Evolutionary conservation across 441 rosid species (phyloP).

Genomic region (Adansonia rubrostipa): DNA sequence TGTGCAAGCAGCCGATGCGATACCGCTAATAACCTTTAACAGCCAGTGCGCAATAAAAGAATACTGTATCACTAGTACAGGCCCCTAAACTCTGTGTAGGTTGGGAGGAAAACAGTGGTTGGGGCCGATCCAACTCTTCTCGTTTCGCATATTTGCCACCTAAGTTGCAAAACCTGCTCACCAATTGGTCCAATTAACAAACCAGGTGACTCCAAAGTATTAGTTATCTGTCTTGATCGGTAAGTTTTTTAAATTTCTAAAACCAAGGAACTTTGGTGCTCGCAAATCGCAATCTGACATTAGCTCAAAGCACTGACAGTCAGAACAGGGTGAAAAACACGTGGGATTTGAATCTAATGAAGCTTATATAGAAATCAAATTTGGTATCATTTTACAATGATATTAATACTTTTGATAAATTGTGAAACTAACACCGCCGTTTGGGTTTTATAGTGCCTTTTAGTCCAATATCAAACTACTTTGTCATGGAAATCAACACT

Average conservation of each 20-base stretch:
- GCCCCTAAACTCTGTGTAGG: neutral
- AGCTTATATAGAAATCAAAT: neutral
- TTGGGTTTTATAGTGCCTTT: neutral
- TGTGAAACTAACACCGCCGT: neutral
- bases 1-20: no score
- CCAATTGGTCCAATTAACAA: neutral
- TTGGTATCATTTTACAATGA: neutral
- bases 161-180: neutral
- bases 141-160: neutral
- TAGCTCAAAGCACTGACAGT: neutral
- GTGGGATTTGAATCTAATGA: slow-evolving; percentile 12
- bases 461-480: neutral
- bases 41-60: neutral
- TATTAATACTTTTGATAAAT: neutral
- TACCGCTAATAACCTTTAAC: neutral
- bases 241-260: neutral
- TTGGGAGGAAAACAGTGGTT: neutral
- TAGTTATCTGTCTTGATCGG: neutral
- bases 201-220: neutral
- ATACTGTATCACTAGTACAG: neutral
- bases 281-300: neutral
- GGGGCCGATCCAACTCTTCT: neutral
- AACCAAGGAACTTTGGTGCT: neutral
- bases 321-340: neutral
- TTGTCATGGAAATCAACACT: neutral